Evolutionary conservation across 805 yeast species (phyloP), one percentile per base, ranked within the genome.

Genomic region (Saturnispora hagleri): DNA sequence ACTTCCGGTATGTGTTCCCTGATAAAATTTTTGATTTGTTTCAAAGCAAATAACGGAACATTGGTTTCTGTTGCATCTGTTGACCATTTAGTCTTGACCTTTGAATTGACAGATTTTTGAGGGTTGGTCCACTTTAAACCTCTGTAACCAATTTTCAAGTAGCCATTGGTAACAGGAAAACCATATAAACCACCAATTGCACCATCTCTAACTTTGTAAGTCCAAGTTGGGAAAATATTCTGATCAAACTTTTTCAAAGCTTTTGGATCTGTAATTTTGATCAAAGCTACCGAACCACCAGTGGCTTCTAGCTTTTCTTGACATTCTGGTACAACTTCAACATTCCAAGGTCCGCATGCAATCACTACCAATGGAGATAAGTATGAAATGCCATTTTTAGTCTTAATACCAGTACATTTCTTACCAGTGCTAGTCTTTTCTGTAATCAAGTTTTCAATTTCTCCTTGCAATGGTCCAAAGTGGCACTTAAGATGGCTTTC

Each of bases 121-220:
- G 66, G 66, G 43, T 66, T 65, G 15, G 57, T 56, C 65, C 66
- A 65, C 48, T 65, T 65, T 35, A 62, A 18, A 18, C 66, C 68
- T 26, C 69, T 55, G 48, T 60, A 64, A 1, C 68, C 68, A 45
- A 66, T 57, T 53, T 66, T 66, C 54, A 66, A 27, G 20, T 57
- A 57, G 1, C 68, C 67, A 36, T 58, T 52, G 6, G 59, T 56
- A 20, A 58, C 54, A 4, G 68, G 68, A 51, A 65, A 64, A 2
- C 69, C 69, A 54, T 62, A 64, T 6, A 65, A 41, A 5, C 66
- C 67, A 22, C 68, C 69, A 57, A 63, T 59, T 5, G 59, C 62
- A 20, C 65, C 63, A 46, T 62, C 64, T 40, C 65, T 58, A 13
- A 61, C 54, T 45, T 64, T 62, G 53, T 58, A 65, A 27, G 67